Base-by-base conservation (phyloP, 2,329 filamentous ascomycete species). In the Lachnellula arida region DNA sequence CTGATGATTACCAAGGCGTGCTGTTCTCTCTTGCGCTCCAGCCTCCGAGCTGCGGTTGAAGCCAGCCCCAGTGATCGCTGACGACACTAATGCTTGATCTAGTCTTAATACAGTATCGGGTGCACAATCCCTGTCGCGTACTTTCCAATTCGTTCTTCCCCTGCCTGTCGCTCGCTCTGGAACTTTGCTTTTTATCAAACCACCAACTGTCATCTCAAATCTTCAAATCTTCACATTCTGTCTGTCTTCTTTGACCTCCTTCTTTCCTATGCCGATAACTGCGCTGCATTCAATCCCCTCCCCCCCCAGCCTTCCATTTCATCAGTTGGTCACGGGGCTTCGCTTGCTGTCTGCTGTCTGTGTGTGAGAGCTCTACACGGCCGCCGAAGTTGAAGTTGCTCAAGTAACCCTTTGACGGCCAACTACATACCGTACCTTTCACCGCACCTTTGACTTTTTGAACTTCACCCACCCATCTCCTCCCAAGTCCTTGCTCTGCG, bases 361-460 rank as follows among this genome's bases (percentile, higher is more conserved):
- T 47, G 32, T 47, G 23, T 47, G 32, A 9, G 48, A 28, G 43
- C 48, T 34, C 17, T 42, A 56, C 35, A 37, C 44, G 28, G 43
- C 40, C 35, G 49, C 49, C 35, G 35, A 35, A 28, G 49, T 17
- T 39, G 34, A n/a, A 34, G 37, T 23, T 54, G 34, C 46, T 42
- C 23, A 19, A 17, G 32, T 43, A 19, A 25, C 44, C 44, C 17
- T 49, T 51, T 51, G 46, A 40, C 42, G 54, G 55, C 12, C 35
- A 48, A 54, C 53, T 44, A 49, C 49, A 59, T 55, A 61, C 44
- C 49, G 56, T 55, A 61, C 44, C 54, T 61, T 61, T 61, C 56
- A 55, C 54, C 22, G 43, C 52, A 46, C 51, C 49, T 58, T 56
- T 46, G 22, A 17, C 22, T 37, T 42, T 22, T 46, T 54, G 23